Evolutionary conservation across 106 monocot species (phyloP), one percentile per base, ranked within the genome.

Genomic region (Triglochin maritima): DNA sequence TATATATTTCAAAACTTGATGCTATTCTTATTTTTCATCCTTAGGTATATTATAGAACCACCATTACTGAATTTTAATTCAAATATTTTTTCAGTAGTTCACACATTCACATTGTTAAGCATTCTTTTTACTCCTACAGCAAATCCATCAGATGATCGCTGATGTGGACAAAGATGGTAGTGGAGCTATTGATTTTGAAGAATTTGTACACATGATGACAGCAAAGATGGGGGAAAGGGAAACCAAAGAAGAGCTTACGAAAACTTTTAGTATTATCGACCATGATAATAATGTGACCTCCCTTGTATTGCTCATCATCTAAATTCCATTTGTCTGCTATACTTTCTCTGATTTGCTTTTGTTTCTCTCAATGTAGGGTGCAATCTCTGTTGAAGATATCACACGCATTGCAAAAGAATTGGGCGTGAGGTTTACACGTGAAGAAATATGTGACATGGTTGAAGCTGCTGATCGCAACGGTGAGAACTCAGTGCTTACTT

Each of bases 111-210:
- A 29, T 29, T 29, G 1, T 29, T 29, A 29, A 29, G 29, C 29
- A 29, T 29, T 29, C 29, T 29, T 29, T 5, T 7, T 14, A 57
- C n/a, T 69, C n/a, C 43, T 79, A 62, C 84, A 90, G 90, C 82
- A 95, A 90, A 81, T 95, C 44, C 68, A 59, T 45, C 71, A 80
- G 45, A 87, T 95, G 95, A 95, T 95, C 70, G 87, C 87, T 62
- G 95, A 90, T 72, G 90, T 95, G 54, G 95, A 95, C 71, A 90
- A 85, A 87, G 85, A 95, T 81, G 84, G 82, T 6, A 95, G 85
- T 66, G 95, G 95, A 56, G 79, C 85, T 42, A 95, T 95, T 76
- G 95, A 95, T 74, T 90, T 90, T 71, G 87, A 95, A 54, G 95
- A 95, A 76, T 90, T 95, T 77, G 68, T 81, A 52, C 68, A 87